phyloP scores from a whole-genome alignment of 2,329 filamentous ascomycete species.

The Fusarium sp. region DNA sequence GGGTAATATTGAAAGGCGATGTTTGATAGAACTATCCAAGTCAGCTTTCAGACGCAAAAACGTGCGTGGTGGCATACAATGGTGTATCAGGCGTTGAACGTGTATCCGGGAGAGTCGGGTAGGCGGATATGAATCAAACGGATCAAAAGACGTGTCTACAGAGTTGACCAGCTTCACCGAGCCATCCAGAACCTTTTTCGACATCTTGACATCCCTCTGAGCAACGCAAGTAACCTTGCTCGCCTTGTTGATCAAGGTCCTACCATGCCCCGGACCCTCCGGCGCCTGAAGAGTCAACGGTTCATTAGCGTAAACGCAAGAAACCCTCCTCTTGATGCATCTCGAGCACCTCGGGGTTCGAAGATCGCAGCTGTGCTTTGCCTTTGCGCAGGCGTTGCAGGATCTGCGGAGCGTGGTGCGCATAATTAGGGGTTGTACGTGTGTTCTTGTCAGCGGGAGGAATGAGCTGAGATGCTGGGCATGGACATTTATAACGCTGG shows the following conservation, averaged over 20 bases:
- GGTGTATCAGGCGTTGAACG: slow-evolving; percentile 67
- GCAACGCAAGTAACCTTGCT: not conserved
- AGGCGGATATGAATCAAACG: slow-evolving; percentile 67
- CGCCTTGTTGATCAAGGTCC: not conserved
- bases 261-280: slow-evolving; percentile 17
- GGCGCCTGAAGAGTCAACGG: slow-evolving; percentile 52
- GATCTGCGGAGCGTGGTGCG: slow-evolving; percentile 68
- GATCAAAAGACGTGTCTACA: slow-evolving; percentile 58
- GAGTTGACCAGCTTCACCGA: slow-evolving; percentile 32
- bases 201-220: not conserved
- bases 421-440: slow-evolving; percentile 52
- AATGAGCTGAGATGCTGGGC: not conserved
- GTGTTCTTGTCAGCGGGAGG: not conserved
- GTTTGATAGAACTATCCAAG: slow-evolving; percentile 62
- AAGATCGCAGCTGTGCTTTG: slow-evolving; percentile 68
- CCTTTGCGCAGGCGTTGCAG: slow-evolving; percentile 66
- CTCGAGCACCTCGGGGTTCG: slow-evolving; percentile 66
- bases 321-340: slow-evolving; percentile 60
- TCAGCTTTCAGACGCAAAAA: slow-evolving; percentile 24
- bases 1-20: slow-evolving; percentile 73
- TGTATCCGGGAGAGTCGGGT: slow-evolving; percentile 63
- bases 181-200: not conserved
- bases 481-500: not conserved
- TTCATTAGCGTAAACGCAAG: slow-evolving; percentile 66
- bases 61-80: slow-evolving; percentile 55